Conservation (phyloP, 805 yeast genomes). For the Candida oleophila region DNA sequence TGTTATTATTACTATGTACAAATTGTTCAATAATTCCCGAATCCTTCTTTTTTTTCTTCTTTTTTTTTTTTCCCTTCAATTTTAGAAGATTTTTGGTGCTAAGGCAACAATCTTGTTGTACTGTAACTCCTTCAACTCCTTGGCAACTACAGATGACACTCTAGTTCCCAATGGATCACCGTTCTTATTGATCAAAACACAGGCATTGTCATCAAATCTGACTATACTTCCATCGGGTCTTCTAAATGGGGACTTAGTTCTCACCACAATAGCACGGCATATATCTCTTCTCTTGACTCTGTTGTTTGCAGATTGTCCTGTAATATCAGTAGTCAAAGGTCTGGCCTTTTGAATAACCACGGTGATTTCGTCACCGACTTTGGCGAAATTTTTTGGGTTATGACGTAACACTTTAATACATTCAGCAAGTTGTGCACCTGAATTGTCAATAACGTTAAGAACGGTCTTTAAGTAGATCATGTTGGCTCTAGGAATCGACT, state of each 20-base stretch:
- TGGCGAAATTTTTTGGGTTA: slow-evolving; percentile 78
- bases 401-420: slow-evolving; percentile 94
- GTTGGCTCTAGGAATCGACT: not conserved
- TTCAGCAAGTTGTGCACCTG: slow-evolving; percentile 92
- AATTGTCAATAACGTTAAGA: slow-evolving; percentile 89
- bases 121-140: slow-evolving; percentile 80
- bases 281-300: slow-evolving; percentile 94
- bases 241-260: slow-evolving; percentile 76
- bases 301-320: slow-evolving; percentile 73
- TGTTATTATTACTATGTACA: not conserved
- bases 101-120: slow-evolving; percentile 83
- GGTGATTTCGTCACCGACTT: slow-evolving; percentile 88
- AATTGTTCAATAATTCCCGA: not conserved
- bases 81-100: slow-evolving; percentile 66
- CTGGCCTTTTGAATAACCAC: slow-evolving; percentile 91
- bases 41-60: not conserved
- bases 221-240: slow-evolving; percentile 87
- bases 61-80: too few species aligned
- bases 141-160: slow-evolving; percentile 86
- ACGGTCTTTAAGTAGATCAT: slow-evolving; percentile 91
- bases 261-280: slow-evolving; percentile 90
- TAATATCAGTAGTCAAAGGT: slow-evolving; percentile 66
- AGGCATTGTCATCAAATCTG: slow-evolving; percentile 93
- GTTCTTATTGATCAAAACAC: slow-evolving; percentile 89
- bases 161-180: slow-evolving; percentile 95